These are phyloP conservation scores for Lepidium campestre DNA, from an alignment of 441 rosid species.

Conservation along the genomic window DNA sequence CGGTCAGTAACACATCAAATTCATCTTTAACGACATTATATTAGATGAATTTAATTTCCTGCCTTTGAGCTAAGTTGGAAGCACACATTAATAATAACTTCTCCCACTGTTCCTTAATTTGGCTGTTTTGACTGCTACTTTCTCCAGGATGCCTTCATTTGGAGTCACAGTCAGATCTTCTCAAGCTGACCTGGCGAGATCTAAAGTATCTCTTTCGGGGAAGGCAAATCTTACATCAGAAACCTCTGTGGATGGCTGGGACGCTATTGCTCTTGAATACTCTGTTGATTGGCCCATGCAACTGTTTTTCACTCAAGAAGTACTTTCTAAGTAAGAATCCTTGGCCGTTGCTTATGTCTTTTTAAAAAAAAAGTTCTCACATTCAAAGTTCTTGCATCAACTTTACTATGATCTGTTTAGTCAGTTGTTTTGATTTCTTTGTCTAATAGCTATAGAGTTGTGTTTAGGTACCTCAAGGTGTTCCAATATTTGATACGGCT, in stretches of 20 bases:
- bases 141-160: conserved; percentile 77
- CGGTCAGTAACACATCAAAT: conserved; percentile 44
- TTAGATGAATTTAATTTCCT: background rate
- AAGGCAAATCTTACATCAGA: conserved; percentile 50
- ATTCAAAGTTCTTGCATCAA: background rate
- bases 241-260: conserved; percentile 82
- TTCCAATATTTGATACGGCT: conserved; percentile 91
- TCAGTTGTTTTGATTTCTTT: background rate
- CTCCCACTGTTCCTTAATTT: background rate
- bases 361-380: background rate
- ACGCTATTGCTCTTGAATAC: conserved; percentile 88
- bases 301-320: conserved; percentile 91
- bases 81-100: background rate
- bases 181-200: conserved; percentile 51
- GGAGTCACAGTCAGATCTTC: conserved; percentile 75
- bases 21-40: background rate
- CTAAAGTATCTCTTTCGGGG: conserved; percentile 43
- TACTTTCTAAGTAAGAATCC: conserved; percentile 81
- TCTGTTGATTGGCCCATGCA: conserved; percentile 96
- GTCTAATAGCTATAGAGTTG: conserved; percentile 18
- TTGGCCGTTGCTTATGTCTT: background rate
- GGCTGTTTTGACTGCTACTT: conserved; percentile 14
- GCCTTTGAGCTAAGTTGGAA: background rate
- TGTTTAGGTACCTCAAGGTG: conserved; percentile 70
- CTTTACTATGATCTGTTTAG: background rate